Conservation (phyloP, 768 basidiomycete species). For the Auricularia heimuer region DNA sequence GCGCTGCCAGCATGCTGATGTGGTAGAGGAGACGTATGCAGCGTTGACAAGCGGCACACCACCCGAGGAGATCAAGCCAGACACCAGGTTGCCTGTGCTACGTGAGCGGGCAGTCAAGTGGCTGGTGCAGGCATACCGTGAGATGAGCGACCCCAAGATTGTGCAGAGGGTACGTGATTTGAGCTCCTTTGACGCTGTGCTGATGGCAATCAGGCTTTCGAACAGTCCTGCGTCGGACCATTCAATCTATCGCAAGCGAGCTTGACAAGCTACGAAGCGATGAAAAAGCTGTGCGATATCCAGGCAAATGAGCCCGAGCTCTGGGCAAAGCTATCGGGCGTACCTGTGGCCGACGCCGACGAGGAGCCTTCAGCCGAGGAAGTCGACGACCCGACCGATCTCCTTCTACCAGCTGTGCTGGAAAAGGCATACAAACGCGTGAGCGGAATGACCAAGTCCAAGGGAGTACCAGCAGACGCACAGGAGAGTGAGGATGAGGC, state of each 20-base stretch:
- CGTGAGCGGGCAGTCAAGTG: conserved; percentile 19
- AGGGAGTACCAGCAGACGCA: no score
- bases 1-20: conserved; percentile 23
- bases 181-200: not conserved
- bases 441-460: no score
- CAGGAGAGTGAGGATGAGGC: no score
- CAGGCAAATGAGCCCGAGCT: not conserved
- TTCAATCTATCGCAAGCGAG: conserved; percentile 21
- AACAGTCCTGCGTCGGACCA: conserved; percentile 13
- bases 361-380: not conserved
- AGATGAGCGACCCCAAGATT: conserved; percentile 19
- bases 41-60: conserved; percentile 16
- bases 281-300: not conserved
- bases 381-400: not conserved
- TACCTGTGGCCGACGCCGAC: not conserved
- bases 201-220: conserved; percentile 17
- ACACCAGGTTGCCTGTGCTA: conserved; percentile 14
- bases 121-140: conserved; percentile 25
- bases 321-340: not conserved
- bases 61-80: conserved; percentile 11
- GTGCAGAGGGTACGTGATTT: conserved; percentile 8
- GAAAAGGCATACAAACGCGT: no score
- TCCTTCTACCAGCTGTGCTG: no score
- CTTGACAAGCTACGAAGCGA: conserved; percentile 12
- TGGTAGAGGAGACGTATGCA: conserved; percentile 21